Conservation (phyloP, 306 rosid genomes). For the Styphnolobium japonicum region DNA sequence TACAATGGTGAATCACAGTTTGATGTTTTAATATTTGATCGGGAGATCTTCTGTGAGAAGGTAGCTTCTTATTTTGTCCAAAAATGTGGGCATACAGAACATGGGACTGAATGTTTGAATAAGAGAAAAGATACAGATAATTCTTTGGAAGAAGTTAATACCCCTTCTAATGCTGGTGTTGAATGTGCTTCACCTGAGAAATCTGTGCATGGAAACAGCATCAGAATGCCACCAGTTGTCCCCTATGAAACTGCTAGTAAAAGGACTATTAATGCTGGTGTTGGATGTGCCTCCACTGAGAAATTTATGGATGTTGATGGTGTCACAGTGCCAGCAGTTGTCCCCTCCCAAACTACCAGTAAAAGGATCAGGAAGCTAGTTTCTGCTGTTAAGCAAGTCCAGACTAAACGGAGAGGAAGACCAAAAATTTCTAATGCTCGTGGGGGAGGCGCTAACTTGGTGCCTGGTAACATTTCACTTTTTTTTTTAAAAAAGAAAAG, state of each 20-base stretch:
- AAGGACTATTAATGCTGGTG: background rate
- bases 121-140: slow-evolving; percentile 27
- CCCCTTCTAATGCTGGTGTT: slow-evolving; percentile 30
- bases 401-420: slow-evolving; percentile 31
- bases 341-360: background rate
- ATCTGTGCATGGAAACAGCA: background rate
- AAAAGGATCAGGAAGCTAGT: slow-evolving; percentile 15
- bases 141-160: slow-evolving; percentile 29
- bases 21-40: slow-evolving; percentile 61
- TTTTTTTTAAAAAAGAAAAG: background rate
- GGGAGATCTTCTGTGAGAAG: slow-evolving; percentile 60
- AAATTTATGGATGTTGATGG: background rate
- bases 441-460: background rate
- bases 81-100: slow-evolving; percentile 34
- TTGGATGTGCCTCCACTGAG: slow-evolving; percentile 15
- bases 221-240: slow-evolving; percentile 22
- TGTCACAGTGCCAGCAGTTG: background rate
- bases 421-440: background rate
- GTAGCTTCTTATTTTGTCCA: slow-evolving; percentile 55
- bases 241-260: slow-evolving; percentile 22
- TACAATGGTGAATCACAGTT: slow-evolving; percentile 58
- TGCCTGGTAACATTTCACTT: slow-evolving; percentile 36
- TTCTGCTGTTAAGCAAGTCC: slow-evolving; percentile 5
- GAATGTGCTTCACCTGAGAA: slow-evolving; percentile 33
- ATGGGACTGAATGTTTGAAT: slow-evolving; percentile 12